Base-by-base conservation (phyloP, 2,329 filamentous ascomycete species). In the Hymenotorrendiella dingleyae region DNA sequence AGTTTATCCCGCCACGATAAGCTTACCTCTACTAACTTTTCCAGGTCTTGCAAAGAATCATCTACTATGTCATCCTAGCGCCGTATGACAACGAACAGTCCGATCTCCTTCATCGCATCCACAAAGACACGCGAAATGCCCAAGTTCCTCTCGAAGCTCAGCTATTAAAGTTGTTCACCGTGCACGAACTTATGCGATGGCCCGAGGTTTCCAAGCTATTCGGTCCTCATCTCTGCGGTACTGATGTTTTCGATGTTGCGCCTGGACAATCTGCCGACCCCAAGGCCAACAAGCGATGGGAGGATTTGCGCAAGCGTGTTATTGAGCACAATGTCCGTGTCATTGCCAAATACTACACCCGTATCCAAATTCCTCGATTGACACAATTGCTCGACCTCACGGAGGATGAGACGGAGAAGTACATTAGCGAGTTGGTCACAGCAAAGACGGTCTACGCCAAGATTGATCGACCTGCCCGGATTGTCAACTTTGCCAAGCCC, bases 301-400 rank as follows among this genome's bases (percentile, higher is more conserved):
- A 93, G 62, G 93, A 96, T 62, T 73, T 98, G 52, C 86, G 93
- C 60, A 97, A 97, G 76, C 89, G 93, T 40, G 93, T 98, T 49
- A 98, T 98, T 58, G 93, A 98, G 72, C 93, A 98, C 71, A 98
- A 98, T 55, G 91, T 98, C 40, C 87, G 93, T 40, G 93, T 98
- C 2, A 80, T 98, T 27, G 93, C 93, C 57, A 95, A 95, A 68
- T 98, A 98, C 74, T 98, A 98, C 71, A 98, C 93, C 17, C 87
- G 93, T 56, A 94, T 98, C 62, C 84, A 88, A 64, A 93, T 96
- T 76, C 80, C 82, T 52, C 86, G 93, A 24, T 73, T 98, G 48
- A 95, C 89, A 6, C 78, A 93, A 65, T 78, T 98, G 22, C 80
- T 98, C 43, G 93, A 98, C 62, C 73, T 98, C 54, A 84, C 84